A percentile compares a stretch with the other conserved stretches of the same genome.
Conservation (phyloP, 202 grass and related monocot species). For the Digitaria exilis region DNA sequence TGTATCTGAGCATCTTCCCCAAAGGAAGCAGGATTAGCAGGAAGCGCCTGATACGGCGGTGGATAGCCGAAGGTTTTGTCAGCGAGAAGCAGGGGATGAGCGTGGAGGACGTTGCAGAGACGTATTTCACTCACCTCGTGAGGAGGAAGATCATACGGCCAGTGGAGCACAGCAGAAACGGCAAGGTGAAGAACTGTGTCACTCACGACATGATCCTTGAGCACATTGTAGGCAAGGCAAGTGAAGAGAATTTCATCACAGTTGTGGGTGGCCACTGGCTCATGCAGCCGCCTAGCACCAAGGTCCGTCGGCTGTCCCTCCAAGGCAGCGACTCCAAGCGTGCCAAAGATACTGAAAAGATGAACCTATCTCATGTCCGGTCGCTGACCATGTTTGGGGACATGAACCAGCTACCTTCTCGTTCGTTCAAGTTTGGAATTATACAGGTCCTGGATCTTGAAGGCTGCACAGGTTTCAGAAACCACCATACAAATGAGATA, state of each 20-base stretch:
- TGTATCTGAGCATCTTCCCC: constrained; percentile 36
- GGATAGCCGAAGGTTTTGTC: constrained; percentile 37
- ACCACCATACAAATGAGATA: background rate
- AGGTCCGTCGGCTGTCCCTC: background rate
- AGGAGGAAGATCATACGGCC: background rate
- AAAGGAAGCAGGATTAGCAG: constrained; percentile 15
- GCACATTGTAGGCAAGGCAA: constrained; percentile 32
- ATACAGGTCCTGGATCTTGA: constrained; percentile 32
- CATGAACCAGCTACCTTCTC: background rate
- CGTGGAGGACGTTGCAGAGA: constrained; percentile 11
- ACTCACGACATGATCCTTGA: constrained; percentile 42
- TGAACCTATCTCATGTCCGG: constrained; percentile 25
- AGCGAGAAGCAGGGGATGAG: background rate
- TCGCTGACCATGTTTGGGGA: constrained; percentile 2
- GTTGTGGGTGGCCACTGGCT: background rate
- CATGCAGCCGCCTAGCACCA: background rate
- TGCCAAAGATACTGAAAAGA: background rate
- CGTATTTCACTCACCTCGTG: background rate
- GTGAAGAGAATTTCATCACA: background rate
- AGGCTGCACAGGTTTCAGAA: background rate
- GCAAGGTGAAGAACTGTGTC: constrained; percentile 28
- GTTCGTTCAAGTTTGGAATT: background rate
- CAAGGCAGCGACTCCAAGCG: background rate
- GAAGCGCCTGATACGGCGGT: constrained; percentile 15
- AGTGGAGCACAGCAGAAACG: background rate